phyloP scores from a whole-genome alignment of 73 alveolate species.

The Symbiodinium pilosum region DNA sequence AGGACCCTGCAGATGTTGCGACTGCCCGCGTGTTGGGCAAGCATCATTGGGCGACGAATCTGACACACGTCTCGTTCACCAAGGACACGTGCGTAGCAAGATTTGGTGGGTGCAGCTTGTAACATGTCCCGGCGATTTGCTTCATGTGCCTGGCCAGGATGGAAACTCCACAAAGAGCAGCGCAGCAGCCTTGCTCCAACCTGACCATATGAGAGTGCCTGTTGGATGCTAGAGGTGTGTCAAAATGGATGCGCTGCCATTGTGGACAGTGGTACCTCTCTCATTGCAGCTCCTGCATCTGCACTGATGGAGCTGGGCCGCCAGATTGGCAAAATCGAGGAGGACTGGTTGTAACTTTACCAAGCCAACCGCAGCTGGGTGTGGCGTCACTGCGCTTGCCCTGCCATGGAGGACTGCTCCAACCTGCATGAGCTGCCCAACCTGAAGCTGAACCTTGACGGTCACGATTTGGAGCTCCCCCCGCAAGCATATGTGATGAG shows the following conservation, averaged over 20 bases:
- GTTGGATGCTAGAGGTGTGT: conserved; percentile 19
- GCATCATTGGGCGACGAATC: conserved; percentile 90
- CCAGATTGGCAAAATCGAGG: conserved; percentile 51
- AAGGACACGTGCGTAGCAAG: neutral
- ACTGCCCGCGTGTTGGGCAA: conserved; percentile 86
- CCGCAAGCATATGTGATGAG: conserved; percentile 94
- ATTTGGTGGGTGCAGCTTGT: neutral
- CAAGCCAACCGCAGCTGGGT: neutral
- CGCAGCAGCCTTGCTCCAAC: neutral
- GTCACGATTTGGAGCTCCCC: conserved; percentile 71
- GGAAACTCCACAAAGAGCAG: neutral
- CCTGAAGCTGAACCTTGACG: conserved; percentile 61
- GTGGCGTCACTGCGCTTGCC: too few relatives aligned
- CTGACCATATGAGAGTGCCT: too few relatives aligned
- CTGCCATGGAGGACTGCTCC: conserved; percentile 77
- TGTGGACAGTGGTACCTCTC: conserved; percentile 92
- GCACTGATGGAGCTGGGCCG: conserved; percentile 88
- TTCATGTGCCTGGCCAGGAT: neutral
- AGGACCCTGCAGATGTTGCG: conserved; percentile 62
- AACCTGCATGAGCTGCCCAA: conserved; percentile 82
- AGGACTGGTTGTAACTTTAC: neutral
- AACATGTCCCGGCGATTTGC: neutral
- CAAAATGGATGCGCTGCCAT: conserved; percentile 86
- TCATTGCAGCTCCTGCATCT: conserved; percentile 88
- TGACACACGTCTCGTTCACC: conserved; percentile 56